phyloP scores from a whole-genome alignment of 208 protist genomes.

The Crithidia fasciculata region DNA sequence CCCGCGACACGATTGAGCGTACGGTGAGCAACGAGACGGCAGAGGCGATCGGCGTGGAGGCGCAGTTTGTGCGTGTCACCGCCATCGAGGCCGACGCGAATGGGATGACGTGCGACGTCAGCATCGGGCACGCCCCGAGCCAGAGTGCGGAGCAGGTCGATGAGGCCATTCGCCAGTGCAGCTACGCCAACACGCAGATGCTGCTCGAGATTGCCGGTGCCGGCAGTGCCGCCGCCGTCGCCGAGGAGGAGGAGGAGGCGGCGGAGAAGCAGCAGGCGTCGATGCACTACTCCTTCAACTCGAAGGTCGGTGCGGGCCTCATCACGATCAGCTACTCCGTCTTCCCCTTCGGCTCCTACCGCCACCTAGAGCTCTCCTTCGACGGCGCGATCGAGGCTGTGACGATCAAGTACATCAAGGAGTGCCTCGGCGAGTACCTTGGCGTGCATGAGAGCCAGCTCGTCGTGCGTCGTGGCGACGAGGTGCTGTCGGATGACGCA shows the following conservation, averaged over 20 bases:
- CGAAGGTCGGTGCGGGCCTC: conserved; percentile 32
- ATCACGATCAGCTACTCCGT: conserved; percentile 35
- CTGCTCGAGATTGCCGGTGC: conserved; percentile 32
- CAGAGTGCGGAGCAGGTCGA: conserved; percentile 23
- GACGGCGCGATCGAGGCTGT: conserved; percentile 14
- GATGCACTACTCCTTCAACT: conserved; percentile 20
- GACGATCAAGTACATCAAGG: conserved; percentile 19
- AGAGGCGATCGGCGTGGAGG: conserved; percentile 39
- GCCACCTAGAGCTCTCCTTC: conserved; percentile 41
- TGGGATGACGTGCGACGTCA: conserved; percentile 40
- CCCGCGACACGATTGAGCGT: conserved; percentile 45
- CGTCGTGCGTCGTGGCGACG: conserved; percentile 21
- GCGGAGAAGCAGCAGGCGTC: background rate
- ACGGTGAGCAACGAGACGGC: conserved; percentile 54
- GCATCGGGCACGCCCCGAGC: conserved; percentile 35
- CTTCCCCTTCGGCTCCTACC: conserved; percentile 8
- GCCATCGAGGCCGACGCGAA: conserved; percentile 28
- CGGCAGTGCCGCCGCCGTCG: background rate
- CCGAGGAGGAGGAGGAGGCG: background rate
- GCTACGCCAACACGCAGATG: conserved; percentile 34
- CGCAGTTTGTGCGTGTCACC: conserved; percentile 44
- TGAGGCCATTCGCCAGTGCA: conserved; percentile 27
- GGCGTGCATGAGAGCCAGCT: conserved; percentile 19
- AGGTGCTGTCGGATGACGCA: conserved; percentile 17
- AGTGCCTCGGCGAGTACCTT: conserved; percentile 14